phyloP scores from a whole-genome alignment of 306 rosid genomes.

The Vachellia pachyceras region DNA sequence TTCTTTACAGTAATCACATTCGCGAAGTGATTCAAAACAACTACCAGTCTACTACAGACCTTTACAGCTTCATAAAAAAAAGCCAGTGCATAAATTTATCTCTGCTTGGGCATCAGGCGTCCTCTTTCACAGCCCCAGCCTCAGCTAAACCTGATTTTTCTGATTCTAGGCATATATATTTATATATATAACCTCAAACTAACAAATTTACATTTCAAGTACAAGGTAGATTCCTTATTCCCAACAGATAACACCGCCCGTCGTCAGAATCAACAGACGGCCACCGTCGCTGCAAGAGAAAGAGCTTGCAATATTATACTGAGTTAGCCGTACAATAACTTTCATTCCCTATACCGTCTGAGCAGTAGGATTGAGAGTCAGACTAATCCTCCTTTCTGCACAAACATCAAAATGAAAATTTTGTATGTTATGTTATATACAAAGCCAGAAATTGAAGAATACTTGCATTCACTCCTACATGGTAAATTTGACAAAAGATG shows the following conservation, averaged over 20 bases:
- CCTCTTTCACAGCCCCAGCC: conserved; percentile 49
- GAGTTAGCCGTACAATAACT: conserved; percentile 83
- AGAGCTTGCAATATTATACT: conserved; percentile 59
- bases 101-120: conserved; percentile 57
- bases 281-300: conserved; percentile 38
- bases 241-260: conserved; percentile 48
- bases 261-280: conserved; percentile 44
- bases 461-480: neutral
- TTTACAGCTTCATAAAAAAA: conserved; percentile 46
- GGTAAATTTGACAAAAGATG: neutral
- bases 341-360: conserved; percentile 62
- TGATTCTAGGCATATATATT: conserved; percentile 62
- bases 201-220: conserved; percentile 86
- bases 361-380: conserved; percentile 69
- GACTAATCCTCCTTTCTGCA: conserved; percentile 96
- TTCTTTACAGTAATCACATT: conserved; percentile 40
- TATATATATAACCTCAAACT: conserved; percentile 52
- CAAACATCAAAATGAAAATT: conserved; percentile 3
- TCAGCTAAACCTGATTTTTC: conserved; percentile 46
- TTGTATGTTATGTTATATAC: neutral
- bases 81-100: conserved; percentile 42
- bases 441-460: neutral
- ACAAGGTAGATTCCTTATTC: conserved; percentile 73
- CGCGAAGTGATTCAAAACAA: neutral
- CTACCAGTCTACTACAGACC: neutral